Percentiles rank a stretch among this genome's conserved stretches.
These are phyloP conservation scores for Cyclotella choctawhatcheeana DNA, from an alignment of 108 stramenopile genomes.

Conservation along the genomic window DNA sequence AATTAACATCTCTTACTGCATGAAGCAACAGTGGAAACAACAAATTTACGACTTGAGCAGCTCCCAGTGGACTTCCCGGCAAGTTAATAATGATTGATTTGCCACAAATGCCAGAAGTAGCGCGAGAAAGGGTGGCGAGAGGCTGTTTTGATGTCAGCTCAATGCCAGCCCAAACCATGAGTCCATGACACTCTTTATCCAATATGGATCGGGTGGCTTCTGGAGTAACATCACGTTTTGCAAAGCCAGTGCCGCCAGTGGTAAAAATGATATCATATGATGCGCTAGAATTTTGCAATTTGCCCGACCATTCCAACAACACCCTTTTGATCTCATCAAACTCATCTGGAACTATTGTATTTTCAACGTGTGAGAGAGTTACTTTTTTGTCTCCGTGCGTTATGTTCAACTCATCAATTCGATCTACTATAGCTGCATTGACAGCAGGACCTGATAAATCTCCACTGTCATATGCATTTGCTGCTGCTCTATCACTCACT, in stretches of 20 bases:
- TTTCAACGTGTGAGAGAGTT: conserved; percentile 32
- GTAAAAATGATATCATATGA: conserved; percentile 80
- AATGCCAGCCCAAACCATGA: conserved; percentile 77
- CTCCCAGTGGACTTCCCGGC: conserved; percentile 82
- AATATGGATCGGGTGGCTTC: conserved; percentile 84
- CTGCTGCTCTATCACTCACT: conserved; percentile 83
- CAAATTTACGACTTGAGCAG: conserved; percentile 65
- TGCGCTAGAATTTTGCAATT: conserved; percentile 3
- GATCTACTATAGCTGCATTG: conserved; percentile 37
- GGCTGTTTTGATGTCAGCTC: conserved; percentile 69
- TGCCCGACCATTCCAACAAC: conserved; percentile 62
- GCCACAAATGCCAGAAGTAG: conserved; percentile 72
- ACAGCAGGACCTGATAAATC: conserved; percentile 90
- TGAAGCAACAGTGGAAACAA: conserved; percentile 77
- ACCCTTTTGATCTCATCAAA: conserved; percentile 57
- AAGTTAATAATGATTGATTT: conserved; percentile 74
- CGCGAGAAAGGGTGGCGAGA: conserved; percentile 79
- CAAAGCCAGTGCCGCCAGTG: conserved; percentile 93
- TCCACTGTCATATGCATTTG: conserved; percentile 73
- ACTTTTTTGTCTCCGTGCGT: conserved; percentile 32
- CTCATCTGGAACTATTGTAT: conserved; percentile 83
- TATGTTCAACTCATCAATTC: conserved; percentile 38
- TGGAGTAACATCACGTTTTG: conserved; percentile 88
- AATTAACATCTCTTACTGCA: conserved; percentile 63
- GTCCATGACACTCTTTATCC: conserved; percentile 66